A percentile compares a stretch with the other conserved stretches of the same genome.
Evolutionary conservation across 805 yeast genomes (phyloP).

Genomic region (Gaillardinia entomophila): DNA sequence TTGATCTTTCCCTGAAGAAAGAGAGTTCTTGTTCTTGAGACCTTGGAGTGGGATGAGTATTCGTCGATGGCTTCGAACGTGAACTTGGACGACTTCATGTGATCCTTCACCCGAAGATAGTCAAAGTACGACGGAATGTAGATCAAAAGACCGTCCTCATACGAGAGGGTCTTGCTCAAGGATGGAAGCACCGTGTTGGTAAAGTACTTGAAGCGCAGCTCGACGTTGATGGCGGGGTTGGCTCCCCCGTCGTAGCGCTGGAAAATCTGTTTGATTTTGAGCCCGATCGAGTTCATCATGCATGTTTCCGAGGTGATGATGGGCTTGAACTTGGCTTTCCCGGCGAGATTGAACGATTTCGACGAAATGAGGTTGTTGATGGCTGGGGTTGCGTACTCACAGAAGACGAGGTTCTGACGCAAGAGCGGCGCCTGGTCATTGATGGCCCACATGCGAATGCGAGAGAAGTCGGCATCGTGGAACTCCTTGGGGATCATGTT

Average conservation of each 20-base stretch:
- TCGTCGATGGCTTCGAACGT: conserved; percentile 75
- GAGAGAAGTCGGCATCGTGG: conserved; percentile 82
- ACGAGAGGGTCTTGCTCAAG: conserved; percentile 52
- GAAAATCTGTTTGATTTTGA: conserved; percentile 63
- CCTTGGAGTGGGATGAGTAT: conserved; percentile 67
- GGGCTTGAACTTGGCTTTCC: conserved; percentile 54
- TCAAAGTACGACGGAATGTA: conserved; percentile 86
- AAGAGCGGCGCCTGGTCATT: conserved; percentile 71
- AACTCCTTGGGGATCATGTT: conserved; percentile 72
- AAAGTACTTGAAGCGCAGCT: conserved; percentile 77
- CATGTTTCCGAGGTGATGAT: conserved; percentile 40
- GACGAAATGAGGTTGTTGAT: conserved; percentile 54
- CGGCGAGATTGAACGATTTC: conserved; percentile 50
- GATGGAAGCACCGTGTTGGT: conserved; percentile 69
- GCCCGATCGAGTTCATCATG: conserved; percentile 59
- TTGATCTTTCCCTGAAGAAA: conserved; percentile 60
- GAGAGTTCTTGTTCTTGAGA: conserved; percentile 63
- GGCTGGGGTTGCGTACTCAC: conserved; percentile 77
- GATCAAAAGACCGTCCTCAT: conserved; percentile 70
- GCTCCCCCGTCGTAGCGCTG: conserved; percentile 55
- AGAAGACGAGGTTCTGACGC: conserved; percentile 73
- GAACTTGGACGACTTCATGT: conserved; percentile 59
- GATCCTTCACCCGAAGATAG: conserved; percentile 70
- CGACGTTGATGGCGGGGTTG: conserved; percentile 63
- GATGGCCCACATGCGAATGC: conserved; percentile 89